These are phyloP conservation scores for Saturnispora gosingensis DNA, from an alignment of 805 yeast genomes.

Conservation along the genomic window DNA sequence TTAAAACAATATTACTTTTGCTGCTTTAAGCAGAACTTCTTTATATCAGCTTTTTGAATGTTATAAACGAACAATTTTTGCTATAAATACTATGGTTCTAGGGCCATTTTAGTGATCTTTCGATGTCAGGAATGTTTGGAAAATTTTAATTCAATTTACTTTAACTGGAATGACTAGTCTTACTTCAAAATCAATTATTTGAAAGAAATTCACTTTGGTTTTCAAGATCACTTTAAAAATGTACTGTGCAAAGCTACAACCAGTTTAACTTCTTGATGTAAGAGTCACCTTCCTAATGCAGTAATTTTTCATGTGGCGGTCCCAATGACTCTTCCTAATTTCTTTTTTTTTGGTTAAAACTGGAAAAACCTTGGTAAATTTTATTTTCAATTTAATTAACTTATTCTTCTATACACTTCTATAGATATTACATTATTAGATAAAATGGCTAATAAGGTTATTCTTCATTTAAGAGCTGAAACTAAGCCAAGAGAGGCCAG, in stretches of 20 bases:
- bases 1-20: too few relatives aligned
- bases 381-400: background rate
- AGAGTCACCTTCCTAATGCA: conserved; percentile 4
- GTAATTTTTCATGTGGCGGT: conserved; percentile 1
- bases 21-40: too few relatives aligned
- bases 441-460: conserved; percentile 33
- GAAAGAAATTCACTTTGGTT: too few relatives aligned
- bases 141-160: too few relatives aligned
- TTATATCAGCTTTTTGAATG: too few relatives aligned
- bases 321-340: background rate
- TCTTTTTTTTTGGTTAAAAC: background rate
- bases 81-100: too few relatives aligned
- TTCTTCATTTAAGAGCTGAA: conserved; percentile 89
- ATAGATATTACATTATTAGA: background rate
- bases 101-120: too few relatives aligned
- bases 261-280: background rate
- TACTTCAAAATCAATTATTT: too few relatives aligned
- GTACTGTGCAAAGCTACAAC: background rate
- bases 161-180: too few relatives aligned
- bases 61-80: too few relatives aligned
- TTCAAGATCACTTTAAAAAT: too few relatives aligned
- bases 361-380: background rate
- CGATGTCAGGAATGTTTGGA: too few relatives aligned
- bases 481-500: conserved; percentile 96
- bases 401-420: background rate